Conservation (phyloP, 164 flowering plant genomes). For the Litsea cubeba region DNA sequence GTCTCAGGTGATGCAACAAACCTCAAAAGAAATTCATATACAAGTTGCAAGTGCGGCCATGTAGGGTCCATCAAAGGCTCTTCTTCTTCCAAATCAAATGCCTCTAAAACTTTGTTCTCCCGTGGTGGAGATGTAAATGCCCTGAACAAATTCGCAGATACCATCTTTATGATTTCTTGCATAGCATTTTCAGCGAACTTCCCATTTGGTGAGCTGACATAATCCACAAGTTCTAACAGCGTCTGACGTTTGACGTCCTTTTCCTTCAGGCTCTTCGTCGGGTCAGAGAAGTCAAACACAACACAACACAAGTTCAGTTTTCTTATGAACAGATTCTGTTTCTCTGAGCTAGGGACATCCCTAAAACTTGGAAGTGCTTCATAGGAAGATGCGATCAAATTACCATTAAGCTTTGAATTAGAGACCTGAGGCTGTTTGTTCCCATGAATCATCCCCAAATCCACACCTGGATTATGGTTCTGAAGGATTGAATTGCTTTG, state of each 20-base stretch:
- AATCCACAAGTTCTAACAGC: constrained; percentile 76
- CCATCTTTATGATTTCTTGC: constrained; percentile 63
- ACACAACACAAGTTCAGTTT: constrained; percentile 68
- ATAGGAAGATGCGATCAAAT: constrained; percentile 24
- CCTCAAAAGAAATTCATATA: constrained; percentile 66
- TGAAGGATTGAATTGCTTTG: constrained; percentile 17
- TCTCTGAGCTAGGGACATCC: constrained; percentile 71
- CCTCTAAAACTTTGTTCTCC: constrained; percentile 49
- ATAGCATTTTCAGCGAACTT: constrained; percentile 57
- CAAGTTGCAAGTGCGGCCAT: constrained; percentile 86
- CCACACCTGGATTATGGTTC: constrained; percentile 17
- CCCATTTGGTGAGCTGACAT: constrained; percentile 57
- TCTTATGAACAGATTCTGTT: constrained; percentile 56
- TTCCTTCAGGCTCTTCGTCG: constrained; percentile 65
- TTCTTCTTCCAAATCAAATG: constrained; percentile 75
- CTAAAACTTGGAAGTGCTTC: constrained; percentile 66
- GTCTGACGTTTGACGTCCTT: constrained; percentile 80
- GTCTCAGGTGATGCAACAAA: constrained; percentile 74
- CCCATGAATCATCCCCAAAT: constrained; percentile 21
- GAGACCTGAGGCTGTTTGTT: constrained; percentile 13
- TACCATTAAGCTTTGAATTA: constrained; percentile 33
- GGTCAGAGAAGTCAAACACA: constrained; percentile 70
- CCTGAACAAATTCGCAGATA: constrained; percentile 66
- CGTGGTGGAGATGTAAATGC: constrained; percentile 48
- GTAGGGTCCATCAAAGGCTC: constrained; percentile 84